Conservation (phyloP, 1,284 basidiomycete species). For the Tremellales sp. region DNA sequence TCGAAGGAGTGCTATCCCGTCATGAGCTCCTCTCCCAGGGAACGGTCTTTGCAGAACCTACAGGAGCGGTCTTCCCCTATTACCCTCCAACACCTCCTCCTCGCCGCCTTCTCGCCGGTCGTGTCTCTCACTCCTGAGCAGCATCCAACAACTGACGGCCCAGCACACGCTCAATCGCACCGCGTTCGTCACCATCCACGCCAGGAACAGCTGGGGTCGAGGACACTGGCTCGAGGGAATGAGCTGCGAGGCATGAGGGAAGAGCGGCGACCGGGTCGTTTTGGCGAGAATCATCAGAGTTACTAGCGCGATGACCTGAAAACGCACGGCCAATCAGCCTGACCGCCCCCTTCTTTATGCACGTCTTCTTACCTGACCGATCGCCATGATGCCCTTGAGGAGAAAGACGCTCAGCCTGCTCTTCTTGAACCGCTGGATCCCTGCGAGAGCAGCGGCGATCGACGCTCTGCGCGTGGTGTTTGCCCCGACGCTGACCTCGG, state of each 20-base stretch:
- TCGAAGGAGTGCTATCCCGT: background rate
- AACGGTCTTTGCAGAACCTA: background rate
- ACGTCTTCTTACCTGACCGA: conserved; percentile 25
- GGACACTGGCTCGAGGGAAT: conserved; percentile 20
- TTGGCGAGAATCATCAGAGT: conserved; percentile 26
- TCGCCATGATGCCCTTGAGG: conserved; percentile 24
- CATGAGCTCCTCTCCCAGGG: no score
- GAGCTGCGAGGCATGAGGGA: conserved; percentile 16
- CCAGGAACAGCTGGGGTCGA: conserved; percentile 24
- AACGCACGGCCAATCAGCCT: background rate
- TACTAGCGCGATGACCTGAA: conserved; percentile 24
- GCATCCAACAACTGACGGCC: conserved; percentile 28
- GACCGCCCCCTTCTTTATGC: background rate
- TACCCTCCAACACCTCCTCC: conserved; percentile 5
- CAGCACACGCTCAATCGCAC: conserved; percentile 25
- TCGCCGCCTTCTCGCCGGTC: background rate
- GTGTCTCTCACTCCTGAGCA: conserved; percentile 8
- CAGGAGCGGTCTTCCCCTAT: background rate
- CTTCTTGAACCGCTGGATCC: conserved; percentile 29
- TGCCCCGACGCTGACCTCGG: no score
- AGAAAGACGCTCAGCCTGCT: conserved; percentile 28
- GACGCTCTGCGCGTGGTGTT: conserved; percentile 5
- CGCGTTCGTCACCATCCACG: conserved; percentile 30
- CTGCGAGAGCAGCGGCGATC: conserved; percentile 16
- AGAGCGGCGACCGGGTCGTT: conserved; percentile 16